phyloP scores from a whole-genome alignment of 73 alveolate species.

The Uronychia binucleata region DNA sequence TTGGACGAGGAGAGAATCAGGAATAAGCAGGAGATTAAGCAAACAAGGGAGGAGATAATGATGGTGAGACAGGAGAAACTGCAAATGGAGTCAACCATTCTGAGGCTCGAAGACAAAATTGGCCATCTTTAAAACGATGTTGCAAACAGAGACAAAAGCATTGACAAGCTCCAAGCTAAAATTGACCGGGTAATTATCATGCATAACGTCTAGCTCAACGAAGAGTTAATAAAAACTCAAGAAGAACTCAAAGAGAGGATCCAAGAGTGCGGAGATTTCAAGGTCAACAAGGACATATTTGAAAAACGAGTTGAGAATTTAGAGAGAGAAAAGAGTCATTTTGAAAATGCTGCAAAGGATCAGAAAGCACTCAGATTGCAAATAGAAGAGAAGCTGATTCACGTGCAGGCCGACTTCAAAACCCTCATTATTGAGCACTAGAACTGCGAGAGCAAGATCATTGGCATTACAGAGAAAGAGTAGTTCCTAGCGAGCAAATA shows the following conservation, averaged over 20 bases:
- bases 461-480: neutral
- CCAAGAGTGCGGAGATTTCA: neutral
- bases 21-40: neutral
- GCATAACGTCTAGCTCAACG: neutral
- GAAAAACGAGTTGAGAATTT: neutral
- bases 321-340: neutral
- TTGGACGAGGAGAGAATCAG: conserved; percentile 1
- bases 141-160: neutral
- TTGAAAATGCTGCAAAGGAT: neutral
- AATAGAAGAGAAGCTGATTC: neutral
- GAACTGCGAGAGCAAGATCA: neutral
- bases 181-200: neutral
- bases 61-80: neutral
- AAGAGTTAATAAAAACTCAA: neutral
- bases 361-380: neutral
- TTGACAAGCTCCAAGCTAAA: neutral
- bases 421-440: neutral
- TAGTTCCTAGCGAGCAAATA: neutral
- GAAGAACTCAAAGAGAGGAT: neutral
- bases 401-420: neutral
- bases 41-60: neutral
- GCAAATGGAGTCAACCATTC: neutral
- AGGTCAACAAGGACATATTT: neutral
- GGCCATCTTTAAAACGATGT: neutral
- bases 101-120: neutral